Conservation (phyloP, 2,329 filamentous ascomycete species). For the Aspergillus novofumigatus region DNA sequence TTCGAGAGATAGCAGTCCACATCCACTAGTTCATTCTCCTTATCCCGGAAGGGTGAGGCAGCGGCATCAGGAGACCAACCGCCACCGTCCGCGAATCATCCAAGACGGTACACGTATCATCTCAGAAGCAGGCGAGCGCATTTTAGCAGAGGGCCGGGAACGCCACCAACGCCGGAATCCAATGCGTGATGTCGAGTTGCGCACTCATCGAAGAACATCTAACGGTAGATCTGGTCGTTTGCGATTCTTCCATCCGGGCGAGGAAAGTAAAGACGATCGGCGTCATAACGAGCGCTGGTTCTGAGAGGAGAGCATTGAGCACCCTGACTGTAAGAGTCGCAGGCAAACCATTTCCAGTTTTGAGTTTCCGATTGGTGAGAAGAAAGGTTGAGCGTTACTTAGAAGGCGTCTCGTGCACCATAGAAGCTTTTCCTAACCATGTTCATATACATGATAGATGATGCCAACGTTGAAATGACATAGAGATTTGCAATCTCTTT, state of each 20-base stretch:
- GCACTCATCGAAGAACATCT: slow-evolving; percentile 2
- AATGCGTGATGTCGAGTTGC: slow-evolving; percentile 3
- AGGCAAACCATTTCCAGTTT: neutral
- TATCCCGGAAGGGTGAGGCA: slow-evolving; percentile 1
- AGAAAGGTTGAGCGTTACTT: neutral
- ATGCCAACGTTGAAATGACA: neutral
- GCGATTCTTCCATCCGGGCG: slow-evolving; percentile 1
- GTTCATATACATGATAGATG: neutral
- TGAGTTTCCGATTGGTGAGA: neutral
- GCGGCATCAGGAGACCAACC: neutral
- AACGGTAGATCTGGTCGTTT: slow-evolving; percentile 5
- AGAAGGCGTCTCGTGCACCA: neutral
- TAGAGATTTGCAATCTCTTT: neutral
- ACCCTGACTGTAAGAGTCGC: neutral
- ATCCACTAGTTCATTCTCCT: neutral
- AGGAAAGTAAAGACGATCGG: neutral
- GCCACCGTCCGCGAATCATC: slow-evolving; percentile 18
- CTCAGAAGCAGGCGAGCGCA: slow-evolving; percentile 14
- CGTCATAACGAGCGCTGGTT: neutral
- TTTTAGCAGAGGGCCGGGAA: slow-evolving; percentile 13
- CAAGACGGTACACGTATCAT: slow-evolving; percentile 23
- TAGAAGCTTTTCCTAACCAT: neutral
- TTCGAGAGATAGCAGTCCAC: slow-evolving; percentile 1
- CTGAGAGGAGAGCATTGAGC: neutral
- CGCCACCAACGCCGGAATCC: slow-evolving; percentile 8